Evolutionary conservation across 2,329 filamentous ascomycete genomes (phyloP).

Genomic region (Colletotrichum spinosum): DNA sequence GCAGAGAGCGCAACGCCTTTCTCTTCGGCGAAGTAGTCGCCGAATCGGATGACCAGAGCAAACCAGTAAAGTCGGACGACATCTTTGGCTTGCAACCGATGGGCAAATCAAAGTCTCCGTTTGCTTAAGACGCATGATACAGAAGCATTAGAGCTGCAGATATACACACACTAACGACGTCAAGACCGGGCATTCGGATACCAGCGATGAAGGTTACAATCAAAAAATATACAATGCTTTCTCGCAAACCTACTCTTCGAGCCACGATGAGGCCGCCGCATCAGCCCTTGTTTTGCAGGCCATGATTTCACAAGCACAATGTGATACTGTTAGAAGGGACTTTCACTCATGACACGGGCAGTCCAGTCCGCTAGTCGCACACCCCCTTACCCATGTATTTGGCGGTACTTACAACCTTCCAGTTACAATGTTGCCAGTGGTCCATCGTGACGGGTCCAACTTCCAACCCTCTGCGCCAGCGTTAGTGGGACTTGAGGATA

Average conservation of each 20-base stretch:
- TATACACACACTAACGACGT: conserved; percentile 12
- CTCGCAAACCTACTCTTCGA: neutral
- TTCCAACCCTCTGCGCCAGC: too few relatives aligned
- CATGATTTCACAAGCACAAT: too few relatives aligned
- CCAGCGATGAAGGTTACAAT: neutral
- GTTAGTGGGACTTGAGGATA: too few relatives aligned
- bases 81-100: conserved; percentile 69
- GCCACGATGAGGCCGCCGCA: too few relatives aligned
- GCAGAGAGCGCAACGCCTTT: conserved; percentile 68
- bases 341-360: too few relatives aligned
- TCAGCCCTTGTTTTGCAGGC: too few relatives aligned
- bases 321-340: too few relatives aligned
- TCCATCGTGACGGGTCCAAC: too few relatives aligned
- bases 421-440: too few relatives aligned
- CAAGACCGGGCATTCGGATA: neutral
- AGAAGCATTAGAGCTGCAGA: conserved; percentile 1
- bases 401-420: too few relatives aligned
- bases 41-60: conserved; percentile 48
- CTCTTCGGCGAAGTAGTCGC: conserved; percentile 66
- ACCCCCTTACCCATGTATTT: too few relatives aligned
- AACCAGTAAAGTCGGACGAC: conserved; percentile 55
- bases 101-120: conserved; percentile 28
- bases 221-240: neutral
- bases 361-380: too few relatives aligned
- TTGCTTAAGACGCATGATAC: conserved; percentile 20